phyloP scores from a whole-genome alignment of 768 basidiomycete species.

The Amanita exitialis region DNA sequence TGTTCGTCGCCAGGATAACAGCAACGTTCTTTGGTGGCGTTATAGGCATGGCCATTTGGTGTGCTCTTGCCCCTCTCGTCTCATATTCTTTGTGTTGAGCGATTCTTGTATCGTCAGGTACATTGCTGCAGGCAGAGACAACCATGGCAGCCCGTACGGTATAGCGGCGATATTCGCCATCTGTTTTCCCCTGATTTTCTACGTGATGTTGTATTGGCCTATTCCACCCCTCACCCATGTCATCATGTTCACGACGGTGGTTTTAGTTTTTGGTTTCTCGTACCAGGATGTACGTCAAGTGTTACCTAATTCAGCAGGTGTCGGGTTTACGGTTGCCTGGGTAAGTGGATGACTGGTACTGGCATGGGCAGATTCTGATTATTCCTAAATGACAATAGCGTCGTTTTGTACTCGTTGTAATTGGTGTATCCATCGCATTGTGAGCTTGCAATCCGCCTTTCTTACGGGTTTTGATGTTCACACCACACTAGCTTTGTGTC shows the following conservation, averaged over 20 bases:
- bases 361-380: background rate
- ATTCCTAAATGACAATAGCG: conserved; percentile 24
- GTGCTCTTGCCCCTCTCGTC: conserved; percentile 11
- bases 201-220: conserved; percentile 61
- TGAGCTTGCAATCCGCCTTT: conserved; percentile 18
- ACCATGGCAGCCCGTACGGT: conserved; percentile 55
- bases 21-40: conserved; percentile 61
- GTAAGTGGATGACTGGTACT: conserved; percentile 20
- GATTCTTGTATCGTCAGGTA: conserved; percentile 34
- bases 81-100: background rate
- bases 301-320: conserved; percentile 39
- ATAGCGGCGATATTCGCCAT: conserved; percentile 59
- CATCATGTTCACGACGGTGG: conserved; percentile 54
- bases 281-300: conserved; percentile 48
- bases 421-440: conserved; percentile 75
- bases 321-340: conserved; percentile 66
- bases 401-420: conserved; percentile 59
- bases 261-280: conserved; percentile 64
- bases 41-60: conserved; percentile 62
- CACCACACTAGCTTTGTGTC: conserved; percentile 42
- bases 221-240: conserved; percentile 61
- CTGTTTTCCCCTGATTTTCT: conserved; percentile 66
- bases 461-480: background rate
- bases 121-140: conserved; percentile 46
- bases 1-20: conserved; percentile 45